phyloP scores from a whole-genome alignment of 495 filamentous ascomycete species.

The Lineolata rhizophorae region DNA sequence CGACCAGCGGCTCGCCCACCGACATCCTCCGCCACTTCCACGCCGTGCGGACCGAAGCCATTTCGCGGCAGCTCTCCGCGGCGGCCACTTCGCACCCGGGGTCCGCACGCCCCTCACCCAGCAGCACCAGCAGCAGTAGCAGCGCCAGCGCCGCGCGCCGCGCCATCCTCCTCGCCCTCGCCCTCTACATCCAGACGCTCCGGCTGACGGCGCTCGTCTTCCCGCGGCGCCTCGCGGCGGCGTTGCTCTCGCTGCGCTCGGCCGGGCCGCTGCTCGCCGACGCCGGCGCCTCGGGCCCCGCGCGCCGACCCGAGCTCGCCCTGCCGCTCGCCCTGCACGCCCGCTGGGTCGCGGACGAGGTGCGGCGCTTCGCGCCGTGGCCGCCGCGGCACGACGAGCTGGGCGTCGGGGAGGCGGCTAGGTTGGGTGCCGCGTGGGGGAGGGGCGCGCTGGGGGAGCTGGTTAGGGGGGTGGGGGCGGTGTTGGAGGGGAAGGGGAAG shows the following conservation, averaged over 20 bases:
- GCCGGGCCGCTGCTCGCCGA: slow-evolving; percentile 50
- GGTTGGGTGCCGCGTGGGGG: slow-evolving; percentile 54
- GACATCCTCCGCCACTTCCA: slow-evolving; percentile 73
- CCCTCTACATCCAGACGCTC: slow-evolving; percentile 56
- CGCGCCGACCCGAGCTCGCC: slow-evolving; percentile 22
- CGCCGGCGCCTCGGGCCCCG: too few relatives aligned
- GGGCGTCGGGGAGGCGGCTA: slow-evolving; percentile 35
- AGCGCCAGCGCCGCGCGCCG: too few relatives aligned
- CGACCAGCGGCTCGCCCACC: slow-evolving; percentile 57
- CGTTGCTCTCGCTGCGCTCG: slow-evolving; percentile 44
- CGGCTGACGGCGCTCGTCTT: slow-evolving; percentile 52
- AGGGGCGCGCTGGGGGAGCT: slow-evolving; percentile 42
- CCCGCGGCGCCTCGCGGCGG: slow-evolving; percentile 47
- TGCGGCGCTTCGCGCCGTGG: slow-evolving; percentile 74
- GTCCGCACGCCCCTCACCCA: too few relatives aligned
- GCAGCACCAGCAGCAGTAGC: too few relatives aligned
- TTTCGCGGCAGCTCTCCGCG: slow-evolving; percentile 11
- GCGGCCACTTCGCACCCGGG: slow-evolving; percentile 19
- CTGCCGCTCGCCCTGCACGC: slow-evolving; percentile 64
- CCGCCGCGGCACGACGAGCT: slow-evolving; percentile 72
- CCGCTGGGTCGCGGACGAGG: slow-evolving; percentile 64
- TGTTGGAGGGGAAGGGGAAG: slow-evolving; percentile 28
- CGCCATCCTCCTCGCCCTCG: slow-evolving; percentile 29
- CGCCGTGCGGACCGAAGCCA: slow-evolving; percentile 42
- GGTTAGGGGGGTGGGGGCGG: slow-evolving; percentile 31